Percentiles rank a stretch among this genome's conserved stretches.
phyloP scores from a whole-genome alignment of 768 basidiomycete genomes.

The Termitomyces sp. region DNA sequence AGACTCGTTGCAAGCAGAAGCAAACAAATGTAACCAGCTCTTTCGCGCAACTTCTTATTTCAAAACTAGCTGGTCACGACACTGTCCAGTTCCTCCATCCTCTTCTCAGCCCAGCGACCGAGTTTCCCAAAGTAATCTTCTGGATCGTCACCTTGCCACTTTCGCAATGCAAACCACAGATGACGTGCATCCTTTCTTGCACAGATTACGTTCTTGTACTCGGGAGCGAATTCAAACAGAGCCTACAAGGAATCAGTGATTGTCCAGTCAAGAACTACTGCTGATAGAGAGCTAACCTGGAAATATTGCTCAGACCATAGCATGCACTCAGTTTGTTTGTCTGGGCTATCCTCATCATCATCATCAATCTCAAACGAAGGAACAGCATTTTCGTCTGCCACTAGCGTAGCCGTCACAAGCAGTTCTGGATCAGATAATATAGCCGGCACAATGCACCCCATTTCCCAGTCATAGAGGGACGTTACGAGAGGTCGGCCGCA shows the following conservation, averaged over 20 bases:
- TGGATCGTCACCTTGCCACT: not conserved
- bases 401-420: not conserved
- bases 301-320: not conserved
- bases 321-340: not conserved
- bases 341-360: not conserved
- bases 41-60: no score
- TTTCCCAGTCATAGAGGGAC: not conserved
- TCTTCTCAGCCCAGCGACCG: not conserved
- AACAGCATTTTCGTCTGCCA: not conserved
- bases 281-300: no score
- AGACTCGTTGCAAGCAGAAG: conserved; percentile 9
- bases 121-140: not conserved
- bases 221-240: not conserved
- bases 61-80: no score
- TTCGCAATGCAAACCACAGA: not conserved
- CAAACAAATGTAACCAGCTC: no score
- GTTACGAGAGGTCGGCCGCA: not conserved
- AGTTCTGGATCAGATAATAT: not conserved
- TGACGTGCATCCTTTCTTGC: not conserved
- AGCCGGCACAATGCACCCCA: not conserved
- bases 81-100: not conserved
- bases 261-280: not conserved
- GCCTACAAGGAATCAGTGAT: not conserved
- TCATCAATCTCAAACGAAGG: not conserved
- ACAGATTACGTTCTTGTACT: not conserved